Evolutionary conservation across 2,329 filamentous ascomycete genomes (phyloP), one percentile per base, ranked within the genome.

Genomic region (Chaetoscypha palmicola): DNA sequence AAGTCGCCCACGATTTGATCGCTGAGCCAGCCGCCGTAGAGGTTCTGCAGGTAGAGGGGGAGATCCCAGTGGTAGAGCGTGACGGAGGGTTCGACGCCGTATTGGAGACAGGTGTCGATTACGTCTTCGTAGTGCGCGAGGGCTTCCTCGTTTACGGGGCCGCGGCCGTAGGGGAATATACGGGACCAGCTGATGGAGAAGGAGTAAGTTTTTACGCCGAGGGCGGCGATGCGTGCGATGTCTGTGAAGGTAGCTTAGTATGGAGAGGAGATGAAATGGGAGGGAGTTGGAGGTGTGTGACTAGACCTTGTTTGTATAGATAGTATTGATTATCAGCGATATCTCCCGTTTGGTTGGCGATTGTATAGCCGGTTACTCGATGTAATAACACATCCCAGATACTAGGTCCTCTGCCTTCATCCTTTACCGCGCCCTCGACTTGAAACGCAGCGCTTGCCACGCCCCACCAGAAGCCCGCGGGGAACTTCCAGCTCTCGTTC

Each of bases 101-200:
- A 71, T 31, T 69, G 64, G 1, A 75, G 50, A 28, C 70, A 63
- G 8, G 67, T 72, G 45, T 74, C 62, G 53, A 76, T 73, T 2
- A 76, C 60, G 43, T 76, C 69, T 36, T 74, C 67, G 48, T 76
- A 77, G 52, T 76, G 72, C 8, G 70, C 64, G 14, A 76, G 62
- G 2, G 65, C 73, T 37, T 69, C 60, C 43, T 70, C 61, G 46
- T 76, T 76, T 8, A 76, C 66, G 0, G 71, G 72, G 0, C 72
- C 67, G 3, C 69, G 47, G 0, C 65, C 68, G 48, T 75, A 77
- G 0, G 73, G 73, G 5, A 76, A 50, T 24, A 76, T 70, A 11
- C 72, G 62, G 0, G 69, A 65, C 72, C 73, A 77, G 0, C 69
- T 61, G 38, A 76, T 72, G 2, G 68, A 72, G 47, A 76, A 75